A percentile compares a stretch with the other conserved stretches of the same genome.
phyloP scores from a whole-genome alignment of 805 yeast species.

The Candida gorgasii region DNA sequence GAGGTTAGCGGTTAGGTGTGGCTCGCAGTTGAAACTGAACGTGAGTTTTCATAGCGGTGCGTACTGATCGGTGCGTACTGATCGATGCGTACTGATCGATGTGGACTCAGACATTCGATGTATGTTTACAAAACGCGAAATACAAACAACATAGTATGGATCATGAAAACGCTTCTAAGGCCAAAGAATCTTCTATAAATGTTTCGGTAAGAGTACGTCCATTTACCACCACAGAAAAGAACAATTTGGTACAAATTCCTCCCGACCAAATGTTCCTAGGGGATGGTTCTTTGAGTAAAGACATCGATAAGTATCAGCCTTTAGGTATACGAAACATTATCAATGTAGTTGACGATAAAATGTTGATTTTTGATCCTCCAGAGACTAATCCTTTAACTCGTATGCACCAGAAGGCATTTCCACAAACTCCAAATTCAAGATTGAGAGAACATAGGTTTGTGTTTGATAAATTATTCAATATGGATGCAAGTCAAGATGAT shows the following conservation, averaged over 20 bases:
- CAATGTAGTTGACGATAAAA: conserved; percentile 78
- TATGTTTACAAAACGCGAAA: conserved; percentile 7
- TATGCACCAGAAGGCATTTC: conserved; percentile 49
- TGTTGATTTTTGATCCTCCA: conserved; percentile 86
- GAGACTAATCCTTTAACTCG: conserved; percentile 60
- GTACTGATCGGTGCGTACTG: too few relatives aligned
- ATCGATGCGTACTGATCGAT: too few relatives aligned
- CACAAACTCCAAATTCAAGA: conserved; percentile 41
- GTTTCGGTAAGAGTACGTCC: conserved; percentile 87
- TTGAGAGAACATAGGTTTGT: conserved; percentile 76
- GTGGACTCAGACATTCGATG: too few relatives aligned
- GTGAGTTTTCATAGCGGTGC: too few relatives aligned
- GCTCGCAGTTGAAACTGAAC: too few relatives aligned
- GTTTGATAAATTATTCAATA: conserved; percentile 79
- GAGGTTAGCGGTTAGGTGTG: too few relatives aligned
- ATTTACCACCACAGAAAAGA: conserved; percentile 61
- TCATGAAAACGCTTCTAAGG: background rate
- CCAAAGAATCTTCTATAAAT: conserved; percentile 58
- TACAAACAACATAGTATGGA: background rate
- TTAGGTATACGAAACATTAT: conserved; percentile 67
- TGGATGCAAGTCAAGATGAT: conserved; percentile 59
- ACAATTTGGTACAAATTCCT: conserved; percentile 43
- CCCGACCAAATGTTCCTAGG: conserved; percentile 48
- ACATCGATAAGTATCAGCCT: conserved; percentile 28
- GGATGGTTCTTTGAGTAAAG: conserved; percentile 48